Conservation (phyloP, 768 basidiomycete genomes). For the Suillus cothurnatus region DNA sequence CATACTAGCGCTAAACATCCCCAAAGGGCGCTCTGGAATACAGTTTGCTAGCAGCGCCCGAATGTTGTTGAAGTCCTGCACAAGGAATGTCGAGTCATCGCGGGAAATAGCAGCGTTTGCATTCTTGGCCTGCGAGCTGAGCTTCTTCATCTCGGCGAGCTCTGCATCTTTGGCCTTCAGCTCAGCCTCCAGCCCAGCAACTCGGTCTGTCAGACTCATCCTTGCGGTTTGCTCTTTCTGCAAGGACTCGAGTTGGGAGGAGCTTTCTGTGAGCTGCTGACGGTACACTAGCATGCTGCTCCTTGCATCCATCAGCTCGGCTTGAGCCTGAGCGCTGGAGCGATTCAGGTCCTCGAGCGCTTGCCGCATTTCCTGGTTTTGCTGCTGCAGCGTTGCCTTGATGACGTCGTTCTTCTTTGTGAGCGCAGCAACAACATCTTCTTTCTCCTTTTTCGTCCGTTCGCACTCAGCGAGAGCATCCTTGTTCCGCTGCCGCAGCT, state of each 20-base stretch:
- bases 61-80: constrained; percentile 25
- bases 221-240: constrained; percentile 18
- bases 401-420: constrained; percentile 26
- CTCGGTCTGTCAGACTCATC: constrained; percentile 8
- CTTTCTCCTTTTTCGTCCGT: constrained; percentile 20
- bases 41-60: background rate
- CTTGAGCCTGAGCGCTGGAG: constrained; percentile 21
- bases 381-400: constrained; percentile 15
- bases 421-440: constrained; percentile 17
- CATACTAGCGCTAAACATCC: constrained; percentile 36
- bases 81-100: constrained; percentile 31
- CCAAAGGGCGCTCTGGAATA: constrained; percentile 44
- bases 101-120: constrained; percentile 25
- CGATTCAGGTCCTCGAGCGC: constrained; percentile 30
- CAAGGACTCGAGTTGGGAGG: constrained; percentile 22
- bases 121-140: constrained; percentile 24
- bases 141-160: constrained; percentile 13
- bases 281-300: constrained; percentile 23
- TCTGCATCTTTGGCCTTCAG: constrained; percentile 15
- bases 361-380: constrained; percentile 17
- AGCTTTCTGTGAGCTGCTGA: constrained; percentile 20
- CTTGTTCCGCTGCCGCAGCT: constrained; percentile 4
- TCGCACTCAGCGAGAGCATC: constrained; percentile 14
- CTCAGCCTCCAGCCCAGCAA: constrained; percentile 5
- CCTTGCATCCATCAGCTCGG: constrained; percentile 23